Conservation (phyloP, 306 rosid genomes). For the Acacia crassicarpa region DNA sequence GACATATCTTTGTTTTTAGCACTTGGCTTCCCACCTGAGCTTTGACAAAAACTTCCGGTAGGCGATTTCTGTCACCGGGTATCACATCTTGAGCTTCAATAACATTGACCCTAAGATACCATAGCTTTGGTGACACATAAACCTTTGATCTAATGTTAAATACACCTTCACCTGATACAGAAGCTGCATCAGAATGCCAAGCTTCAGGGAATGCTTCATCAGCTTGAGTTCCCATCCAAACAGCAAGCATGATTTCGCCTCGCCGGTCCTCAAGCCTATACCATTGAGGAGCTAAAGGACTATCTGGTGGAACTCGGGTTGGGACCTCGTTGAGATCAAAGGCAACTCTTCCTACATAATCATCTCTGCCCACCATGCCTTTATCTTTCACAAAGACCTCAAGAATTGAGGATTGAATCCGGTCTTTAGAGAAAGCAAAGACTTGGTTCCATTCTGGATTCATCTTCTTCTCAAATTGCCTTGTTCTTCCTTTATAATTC, state of each 20-base stretch:
- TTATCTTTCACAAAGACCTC: conserved; percentile 88
- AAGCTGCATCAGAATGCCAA: conserved; percentile 92
- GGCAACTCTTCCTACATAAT: conserved; percentile 72
- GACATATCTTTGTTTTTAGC: conserved; percentile 67
- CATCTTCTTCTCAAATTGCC: conserved; percentile 65
- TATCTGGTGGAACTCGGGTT: conserved; percentile 90
- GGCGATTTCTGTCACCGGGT: conserved; percentile 65
- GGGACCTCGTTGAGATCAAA: conserved; percentile 91
- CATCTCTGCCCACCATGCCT: conserved; percentile 91
- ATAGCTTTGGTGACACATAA: conserved; percentile 88
- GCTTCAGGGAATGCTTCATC: conserved; percentile 95
- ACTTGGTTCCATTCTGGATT: conserved; percentile 98
- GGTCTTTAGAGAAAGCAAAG: conserved; percentile 87
- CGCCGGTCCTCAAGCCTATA: conserved; percentile 74
- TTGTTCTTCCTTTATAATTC: conserved; percentile 87
- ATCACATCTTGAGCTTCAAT: conserved; percentile 94
- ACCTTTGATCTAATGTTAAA: conserved; percentile 84
- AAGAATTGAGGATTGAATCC: conserved; percentile 73
- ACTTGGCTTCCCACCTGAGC: conserved; percentile 88
- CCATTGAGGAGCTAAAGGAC: conserved; percentile 96
- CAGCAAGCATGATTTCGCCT: conserved; percentile 90
- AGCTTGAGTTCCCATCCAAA: conserved; percentile 99
- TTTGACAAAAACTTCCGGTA: conserved; percentile 74
- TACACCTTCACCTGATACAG: conserved; percentile 82
- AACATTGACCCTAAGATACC: conserved; percentile 83